These are phyloP conservation scores for Monosporozyma aerobia DNA, from an alignment of 805 yeast genomes.

Conservation along the genomic window DNA sequence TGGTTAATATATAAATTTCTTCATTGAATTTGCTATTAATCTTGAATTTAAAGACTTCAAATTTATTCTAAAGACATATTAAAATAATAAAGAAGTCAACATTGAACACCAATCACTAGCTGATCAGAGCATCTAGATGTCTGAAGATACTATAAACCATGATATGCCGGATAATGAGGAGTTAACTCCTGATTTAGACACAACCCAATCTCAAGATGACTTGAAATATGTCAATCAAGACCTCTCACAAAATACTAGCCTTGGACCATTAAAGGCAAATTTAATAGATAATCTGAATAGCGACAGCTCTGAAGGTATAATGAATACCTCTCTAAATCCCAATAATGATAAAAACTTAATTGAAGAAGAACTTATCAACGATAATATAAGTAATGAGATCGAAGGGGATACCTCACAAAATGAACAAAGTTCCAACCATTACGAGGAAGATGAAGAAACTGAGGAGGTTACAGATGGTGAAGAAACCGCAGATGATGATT, in stretches of 20 bases:
- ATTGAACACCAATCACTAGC: background rate
- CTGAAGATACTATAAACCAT: background rate
- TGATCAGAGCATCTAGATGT: background rate
- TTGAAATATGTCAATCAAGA: background rate
- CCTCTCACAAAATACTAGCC: background rate
- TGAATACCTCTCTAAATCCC: background rate
- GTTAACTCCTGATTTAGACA: background rate
- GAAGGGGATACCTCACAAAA: background rate
- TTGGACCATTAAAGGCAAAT: background rate
- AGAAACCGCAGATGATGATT: constrained; percentile 5
- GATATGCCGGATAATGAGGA: background rate
- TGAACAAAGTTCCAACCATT: background rate
- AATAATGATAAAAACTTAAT: background rate
- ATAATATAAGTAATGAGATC: background rate
- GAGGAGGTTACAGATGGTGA: constrained; percentile 13
- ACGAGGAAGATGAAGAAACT: constrained; percentile 1
- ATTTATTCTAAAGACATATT: constrained; percentile 4
- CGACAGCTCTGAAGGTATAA: background rate
- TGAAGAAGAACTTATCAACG: background rate
- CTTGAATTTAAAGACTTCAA: background rate
- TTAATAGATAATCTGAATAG: background rate
- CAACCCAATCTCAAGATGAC: background rate
- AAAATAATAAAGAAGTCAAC: background rate
- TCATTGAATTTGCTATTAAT: background rate
- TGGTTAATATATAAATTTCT: background rate